These are phyloP conservation scores for Geotrichum restrictum DNA, from an alignment of 1,139 yeast species.

Conservation along the genomic window DNA sequence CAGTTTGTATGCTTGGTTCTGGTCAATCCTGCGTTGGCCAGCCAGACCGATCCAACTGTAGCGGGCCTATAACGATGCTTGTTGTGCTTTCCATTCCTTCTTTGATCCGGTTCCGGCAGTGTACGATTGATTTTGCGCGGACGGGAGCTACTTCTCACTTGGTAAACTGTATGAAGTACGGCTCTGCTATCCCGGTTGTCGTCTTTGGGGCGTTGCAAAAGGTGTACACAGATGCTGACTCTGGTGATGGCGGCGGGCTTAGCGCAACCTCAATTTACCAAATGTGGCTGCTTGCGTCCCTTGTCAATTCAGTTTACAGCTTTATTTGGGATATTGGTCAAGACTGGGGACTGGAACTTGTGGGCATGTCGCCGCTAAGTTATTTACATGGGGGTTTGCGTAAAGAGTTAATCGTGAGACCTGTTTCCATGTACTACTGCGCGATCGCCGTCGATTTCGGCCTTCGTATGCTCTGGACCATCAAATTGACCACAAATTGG, in stretches of 20 bases:
- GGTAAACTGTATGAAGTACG: constrained; percentile 69
- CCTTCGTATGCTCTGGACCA: constrained; percentile 72
- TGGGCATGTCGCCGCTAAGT: constrained; percentile 18
- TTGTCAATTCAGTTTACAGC: constrained; percentile 69
- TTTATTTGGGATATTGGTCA: constrained; percentile 82
- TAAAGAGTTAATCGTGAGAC: constrained; percentile 22
- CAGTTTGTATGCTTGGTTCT: constrained; percentile 41
- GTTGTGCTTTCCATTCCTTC: constrained; percentile 58
- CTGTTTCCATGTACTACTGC: constrained; percentile 44
- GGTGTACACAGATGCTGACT: constrained; percentile 22
- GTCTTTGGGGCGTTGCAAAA: constrained; percentile 32
- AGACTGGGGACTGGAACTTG: constrained; percentile 80
- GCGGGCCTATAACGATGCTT: constrained; percentile 47
- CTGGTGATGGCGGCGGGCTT: constrained; percentile 21
- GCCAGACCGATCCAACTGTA: constrained; percentile 37
- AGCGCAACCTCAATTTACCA: constrained; percentile 31
- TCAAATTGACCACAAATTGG: constrained; percentile 43
- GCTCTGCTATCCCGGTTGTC: constrained; percentile 64
- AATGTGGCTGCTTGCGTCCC: constrained; percentile 52
- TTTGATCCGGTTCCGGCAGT: constrained; percentile 71
- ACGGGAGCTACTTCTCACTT: constrained; percentile 54
- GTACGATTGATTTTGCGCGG: constrained; percentile 60
- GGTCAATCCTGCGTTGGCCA: constrained; percentile 32
- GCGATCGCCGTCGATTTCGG: constrained; percentile 59
- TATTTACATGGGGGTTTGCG: constrained; percentile 23